Evolutionary conservation across 441 rosid genomes (phyloP), one percentile per base, ranked within the genome.

Genomic region (Pelargonium myrrhifolium): DNA sequence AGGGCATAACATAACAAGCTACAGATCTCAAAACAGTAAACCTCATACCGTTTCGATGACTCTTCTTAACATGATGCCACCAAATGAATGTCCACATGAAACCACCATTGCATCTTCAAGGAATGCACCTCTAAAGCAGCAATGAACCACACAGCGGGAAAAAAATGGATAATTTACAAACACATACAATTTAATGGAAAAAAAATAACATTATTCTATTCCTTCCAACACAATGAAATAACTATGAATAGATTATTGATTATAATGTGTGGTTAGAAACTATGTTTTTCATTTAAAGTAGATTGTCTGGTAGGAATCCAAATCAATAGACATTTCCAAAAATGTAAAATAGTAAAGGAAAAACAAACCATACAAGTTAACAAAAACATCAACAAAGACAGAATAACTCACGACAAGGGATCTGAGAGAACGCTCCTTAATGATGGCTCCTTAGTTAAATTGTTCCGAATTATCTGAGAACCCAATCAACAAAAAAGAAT

Each of bases 11-110:
- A 45, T 9, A 6, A 14, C 22, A 45, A 42, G 37, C 60, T 18
- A 62, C 18, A 31, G 64, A 61, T n/a, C 18, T 49, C 53, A 43
- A 35, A 60, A 49, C 35, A 39, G 20, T 21, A 64, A 64, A 69
- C 68, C n/a, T 9, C 28, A 21, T 78, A 93, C 98, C 83, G 76
- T 85, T 68, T 93, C 96, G 65, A 89, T 76, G 62, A 93, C 98
- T 77, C 85, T 87, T 75, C 84, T 86, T 70, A 93, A 92, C 97
- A 87, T 88, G 71, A 85, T 88, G 62, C 98, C 97, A 68, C 97
- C 98, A 78, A 93, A 93, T 45, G 98, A 93, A 83, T 93, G 97
- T 70, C 98, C 96, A 55, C 98, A 93, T 31, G 98, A 87, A 69
- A 89, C 90, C 68, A 87, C 84, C 84, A 81, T 43, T 11, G 98